Conservation (phyloP, 441 rosid genomes). For the Eugenia klotzschiana region DNA sequence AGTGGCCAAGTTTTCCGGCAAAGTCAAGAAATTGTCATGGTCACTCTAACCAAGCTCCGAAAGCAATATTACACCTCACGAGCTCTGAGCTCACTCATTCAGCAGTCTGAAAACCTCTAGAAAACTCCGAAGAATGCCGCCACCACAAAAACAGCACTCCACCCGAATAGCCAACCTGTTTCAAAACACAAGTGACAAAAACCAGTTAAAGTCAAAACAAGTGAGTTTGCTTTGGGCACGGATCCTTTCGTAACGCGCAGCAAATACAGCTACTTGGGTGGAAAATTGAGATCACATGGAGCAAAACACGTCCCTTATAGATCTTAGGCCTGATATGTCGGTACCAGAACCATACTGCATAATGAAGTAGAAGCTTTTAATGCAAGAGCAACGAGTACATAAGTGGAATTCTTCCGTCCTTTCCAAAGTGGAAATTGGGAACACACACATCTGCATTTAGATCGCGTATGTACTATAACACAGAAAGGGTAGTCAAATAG, state of each 20-base stretch:
- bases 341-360: too few species aligned
- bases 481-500: neutral
- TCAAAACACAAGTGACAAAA: neutral
- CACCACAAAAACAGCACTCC: constrained; percentile 13
- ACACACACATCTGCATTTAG: neutral
- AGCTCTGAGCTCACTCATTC: neutral
- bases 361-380: too few species aligned
- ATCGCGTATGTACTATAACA: neutral
- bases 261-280: neutral
- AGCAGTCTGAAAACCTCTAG: constrained; percentile 9
- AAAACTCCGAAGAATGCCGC: constrained; percentile 78
- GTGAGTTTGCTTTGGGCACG: neutral
- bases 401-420: neutral
- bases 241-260: neutral
- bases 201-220: neutral
- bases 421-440: neutral
- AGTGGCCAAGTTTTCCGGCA: neutral
- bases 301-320: neutral
- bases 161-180: constrained; percentile 60
- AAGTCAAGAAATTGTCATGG: neutral
- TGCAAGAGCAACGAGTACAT: neutral
- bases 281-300: neutral
- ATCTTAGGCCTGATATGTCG: neutral
- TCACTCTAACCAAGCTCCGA: neutral
- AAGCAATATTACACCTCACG: neutral